Conservation (phyloP, 768 basidiomycete species). For the Trametopsis cervina region DNA sequence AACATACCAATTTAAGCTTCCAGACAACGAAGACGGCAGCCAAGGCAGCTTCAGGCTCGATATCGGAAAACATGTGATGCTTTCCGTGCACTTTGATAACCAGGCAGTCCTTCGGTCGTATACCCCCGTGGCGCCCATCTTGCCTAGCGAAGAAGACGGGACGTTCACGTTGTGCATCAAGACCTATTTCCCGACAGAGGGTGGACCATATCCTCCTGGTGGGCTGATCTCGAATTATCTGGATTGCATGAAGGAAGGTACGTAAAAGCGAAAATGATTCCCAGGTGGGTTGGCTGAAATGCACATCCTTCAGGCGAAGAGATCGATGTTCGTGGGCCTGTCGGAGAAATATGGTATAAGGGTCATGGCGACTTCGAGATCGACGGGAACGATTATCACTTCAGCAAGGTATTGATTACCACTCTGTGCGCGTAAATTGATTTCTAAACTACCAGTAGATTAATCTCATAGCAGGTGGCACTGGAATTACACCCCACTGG, state of each 20-base stretch:
- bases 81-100: slow-evolving; percentile 18
- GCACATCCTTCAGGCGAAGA: slow-evolving; percentile 19
- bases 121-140: slow-evolving; percentile 16
- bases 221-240: slow-evolving; percentile 19
- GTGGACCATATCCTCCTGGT: slow-evolving; percentile 15
- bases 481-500: slow-evolving; percentile 20
- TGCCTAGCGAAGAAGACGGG: slow-evolving; percentile 18
- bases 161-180: slow-evolving; percentile 20
- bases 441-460: slow-evolving; percentile 7
- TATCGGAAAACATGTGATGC: slow-evolving; percentile 16
- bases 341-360: slow-evolving; percentile 16
- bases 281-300: too few species aligned
- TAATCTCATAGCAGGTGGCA: slow-evolving; percentile 20
- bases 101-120: slow-evolving; percentile 17
- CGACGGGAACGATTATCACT: slow-evolving; percentile 14
- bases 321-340: slow-evolving; percentile 18
- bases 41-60: slow-evolving; percentile 14
- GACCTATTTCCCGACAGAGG: slow-evolving; percentile 16
- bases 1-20: slow-evolving; percentile 16
- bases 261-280: too few species aligned
- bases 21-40: slow-evolving; percentile 11
- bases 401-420: slow-evolving; percentile 10
- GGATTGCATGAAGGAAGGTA: slow-evolving; percentile 16
- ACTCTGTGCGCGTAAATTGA: not conserved
- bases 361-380: slow-evolving; percentile 16